Percentiles rank a stretch among this genome's conserved stretches.
These are phyloP conservation scores for Lecanosticta acicola DNA, from an alignment of 2,329 filamentous ascomycete species.

Conservation along the genomic window DNA sequence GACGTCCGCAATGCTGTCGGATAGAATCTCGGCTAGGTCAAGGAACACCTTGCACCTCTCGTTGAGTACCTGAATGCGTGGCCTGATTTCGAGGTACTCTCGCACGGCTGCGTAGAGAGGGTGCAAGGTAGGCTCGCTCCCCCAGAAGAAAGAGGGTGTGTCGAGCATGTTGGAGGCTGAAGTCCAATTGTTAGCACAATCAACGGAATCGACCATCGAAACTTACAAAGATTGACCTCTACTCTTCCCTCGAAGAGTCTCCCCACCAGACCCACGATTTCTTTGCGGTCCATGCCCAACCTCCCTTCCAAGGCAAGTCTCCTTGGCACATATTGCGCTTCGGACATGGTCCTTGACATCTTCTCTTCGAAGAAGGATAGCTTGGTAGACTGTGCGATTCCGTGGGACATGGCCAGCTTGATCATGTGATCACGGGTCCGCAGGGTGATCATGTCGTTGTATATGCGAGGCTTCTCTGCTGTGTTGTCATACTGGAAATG, in stretches of 20 bases:
- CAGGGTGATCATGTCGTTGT: slow-evolving; percentile 99
- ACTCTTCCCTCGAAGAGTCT: slow-evolving; percentile 88
- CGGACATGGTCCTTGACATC: slow-evolving; percentile 89
- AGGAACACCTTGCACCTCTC: slow-evolving; percentile 94
- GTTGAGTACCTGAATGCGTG: slow-evolving; percentile 91
- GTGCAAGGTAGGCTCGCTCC: slow-evolving; percentile 88
- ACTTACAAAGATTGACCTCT: slow-evolving; percentile 93
- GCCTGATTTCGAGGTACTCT: slow-evolving; percentile 96
- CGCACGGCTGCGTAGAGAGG: slow-evolving; percentile 91
- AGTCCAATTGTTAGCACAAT: background rate
- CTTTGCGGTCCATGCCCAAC: slow-evolving; percentile 82
- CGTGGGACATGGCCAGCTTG: slow-evolving; percentile 94
- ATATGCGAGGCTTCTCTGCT: slow-evolving; percentile 82
- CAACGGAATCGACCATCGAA: background rate
- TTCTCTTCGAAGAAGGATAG: slow-evolving; percentile 92
- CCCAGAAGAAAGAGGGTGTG: slow-evolving; percentile 97
- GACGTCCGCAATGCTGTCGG: slow-evolving; percentile 83
- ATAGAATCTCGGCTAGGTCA: slow-evolving; percentile 89
- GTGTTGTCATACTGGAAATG: slow-evolving; percentile 93
- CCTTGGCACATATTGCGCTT: slow-evolving; percentile 88
- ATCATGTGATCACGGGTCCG: slow-evolving; percentile 97
- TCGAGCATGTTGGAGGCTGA: slow-evolving; percentile 90
- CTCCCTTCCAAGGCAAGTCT: slow-evolving; percentile 82
- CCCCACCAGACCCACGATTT: slow-evolving; percentile 88
- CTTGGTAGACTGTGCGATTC: slow-evolving; percentile 95